Conservation (phyloP, 2,329 filamentous ascomycete species). For the Talaromyces sp. region DNA sequence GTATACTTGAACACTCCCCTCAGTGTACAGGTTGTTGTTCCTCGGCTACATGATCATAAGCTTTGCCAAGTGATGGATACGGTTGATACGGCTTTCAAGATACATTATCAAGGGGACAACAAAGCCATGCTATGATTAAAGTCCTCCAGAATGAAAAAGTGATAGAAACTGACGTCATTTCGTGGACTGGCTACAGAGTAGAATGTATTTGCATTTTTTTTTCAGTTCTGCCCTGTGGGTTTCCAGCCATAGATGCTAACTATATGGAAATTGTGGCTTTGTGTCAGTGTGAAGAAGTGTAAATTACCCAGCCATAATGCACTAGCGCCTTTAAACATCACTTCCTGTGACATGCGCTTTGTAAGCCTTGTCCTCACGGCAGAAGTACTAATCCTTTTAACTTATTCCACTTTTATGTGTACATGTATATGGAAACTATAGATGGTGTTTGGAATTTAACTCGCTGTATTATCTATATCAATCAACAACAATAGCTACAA, state of each 20-base stretch:
- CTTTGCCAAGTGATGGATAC: conserved; percentile 51
- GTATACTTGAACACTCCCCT: conserved; percentile 53
- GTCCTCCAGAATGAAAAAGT: not conserved
- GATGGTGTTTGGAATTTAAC: not conserved
- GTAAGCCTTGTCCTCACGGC: too few species aligned
- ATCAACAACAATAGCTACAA: not conserved
- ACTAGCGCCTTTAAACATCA: too few species aligned
- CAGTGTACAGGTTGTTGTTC: conserved; percentile 55
- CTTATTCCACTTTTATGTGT: too few species aligned
- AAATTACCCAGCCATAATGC: too few species aligned
- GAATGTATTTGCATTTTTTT: not conserved
- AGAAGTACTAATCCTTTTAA: too few species aligned
- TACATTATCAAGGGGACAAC: not conserved
- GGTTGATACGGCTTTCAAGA: conserved; percentile 40
- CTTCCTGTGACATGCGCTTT: too few species aligned
- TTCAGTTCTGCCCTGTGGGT: not conserved
- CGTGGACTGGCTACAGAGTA: not conserved
- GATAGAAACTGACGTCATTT: not conserved
- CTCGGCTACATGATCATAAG: conserved; percentile 51
- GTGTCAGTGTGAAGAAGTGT: too few species aligned
- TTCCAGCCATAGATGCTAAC: too few species aligned
- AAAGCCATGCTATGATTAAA: conserved; percentile 3
- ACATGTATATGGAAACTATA: too few species aligned
- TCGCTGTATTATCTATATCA: not conserved
- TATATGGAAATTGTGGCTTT: too few species aligned